These are phyloP conservation scores for Nicotiana knightiana DNA, from an alignment of 257 asterid genomes.

Conservation along the genomic window DNA sequence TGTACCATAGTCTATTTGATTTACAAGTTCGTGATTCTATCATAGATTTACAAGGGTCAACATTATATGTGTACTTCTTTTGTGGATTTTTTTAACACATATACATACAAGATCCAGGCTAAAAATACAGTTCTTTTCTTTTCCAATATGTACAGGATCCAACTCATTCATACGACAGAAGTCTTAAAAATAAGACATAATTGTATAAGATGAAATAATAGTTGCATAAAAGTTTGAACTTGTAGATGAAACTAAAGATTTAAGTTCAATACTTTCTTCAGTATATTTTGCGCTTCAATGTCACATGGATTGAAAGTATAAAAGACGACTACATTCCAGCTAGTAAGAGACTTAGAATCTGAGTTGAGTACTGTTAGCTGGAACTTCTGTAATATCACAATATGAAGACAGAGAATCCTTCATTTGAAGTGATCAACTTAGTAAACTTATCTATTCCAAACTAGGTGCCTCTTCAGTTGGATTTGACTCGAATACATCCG, in stretches of 20 bases:
- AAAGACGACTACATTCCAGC: neutral
- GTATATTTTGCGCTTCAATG: neutral
- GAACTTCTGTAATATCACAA: neutral
- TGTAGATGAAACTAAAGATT: neutral
- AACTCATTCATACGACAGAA: neutral
- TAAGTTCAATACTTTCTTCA: neutral
- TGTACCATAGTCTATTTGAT: neutral
- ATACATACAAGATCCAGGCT: too few relatives aligned
- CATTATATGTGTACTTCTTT: too few relatives aligned
- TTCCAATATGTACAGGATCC: neutral
- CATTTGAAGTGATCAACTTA: neutral
- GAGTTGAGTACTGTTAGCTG: neutral
- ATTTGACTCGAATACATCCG: constrained; percentile 85
- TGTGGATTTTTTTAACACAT: too few relatives aligned
- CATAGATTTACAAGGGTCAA: too few relatives aligned
- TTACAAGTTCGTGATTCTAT: too few relatives aligned
- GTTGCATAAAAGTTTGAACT: neutral
- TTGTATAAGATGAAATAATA: neutral
- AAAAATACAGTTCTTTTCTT: neutral
- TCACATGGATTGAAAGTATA: neutral
- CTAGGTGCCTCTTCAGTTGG: constrained; percentile 91
- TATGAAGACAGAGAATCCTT: neutral
- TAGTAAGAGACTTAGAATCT: neutral
- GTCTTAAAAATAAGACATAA: neutral
- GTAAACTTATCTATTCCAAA: constrained; percentile 49